phyloP scores from a whole-genome alignment of 352 stramenopile genomes.

The Globisporangium radiosum region DNA sequence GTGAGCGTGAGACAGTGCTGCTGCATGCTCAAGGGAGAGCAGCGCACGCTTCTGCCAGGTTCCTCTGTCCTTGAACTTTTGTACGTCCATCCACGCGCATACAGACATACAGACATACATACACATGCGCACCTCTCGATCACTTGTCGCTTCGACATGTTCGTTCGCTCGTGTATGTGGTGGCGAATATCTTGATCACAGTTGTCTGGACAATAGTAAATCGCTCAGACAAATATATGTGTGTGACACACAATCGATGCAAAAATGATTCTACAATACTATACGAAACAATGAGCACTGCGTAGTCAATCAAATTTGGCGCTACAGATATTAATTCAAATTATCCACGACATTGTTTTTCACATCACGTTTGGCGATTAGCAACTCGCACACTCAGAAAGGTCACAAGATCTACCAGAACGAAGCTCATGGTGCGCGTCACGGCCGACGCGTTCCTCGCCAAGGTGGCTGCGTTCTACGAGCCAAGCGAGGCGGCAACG shows the following conservation, averaged over 20 bases:
- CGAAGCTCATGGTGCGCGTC: slow-evolving; percentile 38
- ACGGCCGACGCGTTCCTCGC: slow-evolving; percentile 55
- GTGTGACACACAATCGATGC: too few relatives aligned
- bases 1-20: not conserved
- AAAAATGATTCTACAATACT: too few relatives aligned
- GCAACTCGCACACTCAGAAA: too few relatives aligned
- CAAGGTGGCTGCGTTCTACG: slow-evolving; percentile 55
- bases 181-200: not conserved
- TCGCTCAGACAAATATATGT: too few relatives aligned
- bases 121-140: slow-evolving; percentile 31
- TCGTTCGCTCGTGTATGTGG: not conserved
- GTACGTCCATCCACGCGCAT: not conserved
- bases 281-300: too few relatives aligned
- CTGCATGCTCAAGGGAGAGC: too few relatives aligned
- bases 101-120: not conserved
- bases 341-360: too few relatives aligned
- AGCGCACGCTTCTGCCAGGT: too few relatives aligned
- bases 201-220: not conserved
- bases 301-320: too few relatives aligned
- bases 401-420: not conserved
- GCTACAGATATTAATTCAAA: too few relatives aligned
- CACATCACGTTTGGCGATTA: too few relatives aligned
- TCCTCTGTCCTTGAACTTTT: too few relatives aligned
- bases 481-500: slow-evolving; percentile 1
- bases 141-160: slow-evolving; percentile 18